Evolutionary conservation across 2,329 filamentous ascomycete species (phyloP).

Genomic region (Chrysosporium queenslandicum): DNA sequence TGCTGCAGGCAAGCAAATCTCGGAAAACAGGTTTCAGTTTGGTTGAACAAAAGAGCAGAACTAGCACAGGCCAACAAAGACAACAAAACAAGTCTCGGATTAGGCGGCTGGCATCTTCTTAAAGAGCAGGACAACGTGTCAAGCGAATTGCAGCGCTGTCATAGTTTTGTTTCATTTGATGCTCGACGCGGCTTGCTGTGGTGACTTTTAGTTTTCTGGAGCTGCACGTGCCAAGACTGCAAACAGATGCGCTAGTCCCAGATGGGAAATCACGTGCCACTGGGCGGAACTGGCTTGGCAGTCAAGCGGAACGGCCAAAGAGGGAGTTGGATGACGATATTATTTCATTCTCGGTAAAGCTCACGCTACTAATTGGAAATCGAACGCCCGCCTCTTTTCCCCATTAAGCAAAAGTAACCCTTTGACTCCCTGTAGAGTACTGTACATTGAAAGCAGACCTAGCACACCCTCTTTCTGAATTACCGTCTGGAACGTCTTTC

Average conservation of each 20-base stretch:
- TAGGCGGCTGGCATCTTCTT: not conserved
- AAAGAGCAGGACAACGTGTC: not conserved
- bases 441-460: not conserved
- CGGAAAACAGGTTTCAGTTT: not conserved
- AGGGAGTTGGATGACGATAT: not conserved
- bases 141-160: not conserved
- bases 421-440: not conserved
- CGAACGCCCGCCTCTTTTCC: conserved; percentile 6
- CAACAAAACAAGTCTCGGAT: not conserved
- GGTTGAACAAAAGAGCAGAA: not conserved
- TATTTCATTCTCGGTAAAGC: not conserved
- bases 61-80: not conserved
- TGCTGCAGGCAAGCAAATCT: not conserved
- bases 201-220: conserved; percentile 3
- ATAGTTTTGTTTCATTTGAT: conserved; percentile 1
- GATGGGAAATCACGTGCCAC: too few species aligned
- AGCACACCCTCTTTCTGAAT: not conserved
- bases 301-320: too few species aligned
- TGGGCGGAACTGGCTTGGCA: too few species aligned
- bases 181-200: not conserved
- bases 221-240: not conserved
- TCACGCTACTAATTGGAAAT: conserved; percentile 7
- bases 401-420: too few species aligned
- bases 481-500: conserved; percentile 57
- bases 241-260: too few species aligned